Base-by-base conservation (phyloP, 2,329 filamentous ascomycete species). In the Metarhizium album region DNA sequence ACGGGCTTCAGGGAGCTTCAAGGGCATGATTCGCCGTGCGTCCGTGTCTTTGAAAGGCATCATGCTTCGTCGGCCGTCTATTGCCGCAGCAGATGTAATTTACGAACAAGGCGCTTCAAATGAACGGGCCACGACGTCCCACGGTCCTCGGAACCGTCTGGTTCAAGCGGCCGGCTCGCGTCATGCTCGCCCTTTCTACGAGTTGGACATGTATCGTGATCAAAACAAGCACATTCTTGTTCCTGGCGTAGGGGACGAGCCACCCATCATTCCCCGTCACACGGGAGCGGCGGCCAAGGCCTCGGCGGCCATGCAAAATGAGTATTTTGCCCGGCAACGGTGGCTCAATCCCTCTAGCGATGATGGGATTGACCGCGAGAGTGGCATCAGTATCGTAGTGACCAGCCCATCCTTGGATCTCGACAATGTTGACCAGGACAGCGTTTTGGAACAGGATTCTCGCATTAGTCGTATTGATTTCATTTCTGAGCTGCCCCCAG, bases 241-340 rank as follows among this genome's bases (percentile, higher is more conserved):
- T 3, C 76, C 77, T 2, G 76, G 75, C 3, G 65, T 71, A 51
- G 72, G 73, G 29, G 68, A 68, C 31, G 77, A 76, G 51, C 81
- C 81, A 4, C 80, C 81, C 0, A 66, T 82, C 52, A 83, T 84
- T 27, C 81, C 81, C 3, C 68, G 68, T 11, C 74, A 81, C 50
- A 77, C 74, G 0, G 80, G 81, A 35, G 76, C 74, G n/a, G 79
- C 79, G 2, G 80, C 80, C 29, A 79, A 82, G 52, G 77, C 80
- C 7, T 75, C 80, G 0, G 79, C 76, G 3, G 80, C 78, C 11
- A 70, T 79, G 51, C 78, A 82, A 57, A 80, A 81, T 57, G 75
- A 80, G 48, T 71, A 68, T 45, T 57, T 72, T 5, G 64, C 63
- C 3, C 61, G 65, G 42, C 54, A 68, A 64, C 67, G 70, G 47